phyloP scores from a whole-genome alignment of 768 basidiomycete genomes.

The Leucocoprinus sp. region DNA sequence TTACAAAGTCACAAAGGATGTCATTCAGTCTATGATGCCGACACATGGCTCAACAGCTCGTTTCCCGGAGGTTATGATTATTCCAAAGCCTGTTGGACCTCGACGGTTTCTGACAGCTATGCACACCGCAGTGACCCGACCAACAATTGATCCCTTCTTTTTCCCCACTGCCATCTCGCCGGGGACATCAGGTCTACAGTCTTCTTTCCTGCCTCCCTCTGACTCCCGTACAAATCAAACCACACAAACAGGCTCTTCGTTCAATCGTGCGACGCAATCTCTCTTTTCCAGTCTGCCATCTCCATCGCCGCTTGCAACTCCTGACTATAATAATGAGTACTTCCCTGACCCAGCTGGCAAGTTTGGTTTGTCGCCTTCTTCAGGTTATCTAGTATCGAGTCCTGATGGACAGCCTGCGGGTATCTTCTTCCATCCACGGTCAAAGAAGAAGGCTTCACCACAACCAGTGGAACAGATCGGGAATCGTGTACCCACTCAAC shows the following conservation, averaged over 20 bases:
- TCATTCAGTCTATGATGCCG: slow-evolving; percentile 60
- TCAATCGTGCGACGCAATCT: slow-evolving; percentile 35
- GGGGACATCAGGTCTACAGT: slow-evolving; percentile 56
- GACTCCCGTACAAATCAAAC: neutral
- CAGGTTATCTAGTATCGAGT: slow-evolving; percentile 84
- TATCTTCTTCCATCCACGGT: slow-evolving; percentile 86
- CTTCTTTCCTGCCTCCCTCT: slow-evolving; percentile 32
- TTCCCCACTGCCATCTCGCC: slow-evolving; percentile 93
- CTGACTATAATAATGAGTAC: slow-evolving; percentile 74
- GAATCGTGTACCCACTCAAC: slow-evolving; percentile 24
- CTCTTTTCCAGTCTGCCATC: slow-evolving; percentile 34
- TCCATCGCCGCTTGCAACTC: slow-evolving; percentile 63
- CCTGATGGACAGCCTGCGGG: slow-evolving; percentile 93
- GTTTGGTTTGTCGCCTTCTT: slow-evolving; percentile 68
- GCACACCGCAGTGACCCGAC: slow-evolving; percentile 82
- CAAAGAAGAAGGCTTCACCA: slow-evolving; percentile 26
- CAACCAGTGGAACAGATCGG: slow-evolving; percentile 41
- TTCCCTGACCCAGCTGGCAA: slow-evolving; percentile 63
- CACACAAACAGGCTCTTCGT: slow-evolving; percentile 3
- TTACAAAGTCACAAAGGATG: slow-evolving; percentile 83
- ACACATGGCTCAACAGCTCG: slow-evolving; percentile 37
- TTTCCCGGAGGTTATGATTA: slow-evolving; percentile 88
- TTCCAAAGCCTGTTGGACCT: slow-evolving; percentile 96
- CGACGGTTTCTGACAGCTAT: slow-evolving; percentile 87
- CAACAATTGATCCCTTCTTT: slow-evolving; percentile 86